A percentile compares a stretch with the other conserved stretches of the same genome.
phyloP scores from a whole-genome alignment of 306 rosid genomes.

The Casuarina equisetifolia region DNA sequence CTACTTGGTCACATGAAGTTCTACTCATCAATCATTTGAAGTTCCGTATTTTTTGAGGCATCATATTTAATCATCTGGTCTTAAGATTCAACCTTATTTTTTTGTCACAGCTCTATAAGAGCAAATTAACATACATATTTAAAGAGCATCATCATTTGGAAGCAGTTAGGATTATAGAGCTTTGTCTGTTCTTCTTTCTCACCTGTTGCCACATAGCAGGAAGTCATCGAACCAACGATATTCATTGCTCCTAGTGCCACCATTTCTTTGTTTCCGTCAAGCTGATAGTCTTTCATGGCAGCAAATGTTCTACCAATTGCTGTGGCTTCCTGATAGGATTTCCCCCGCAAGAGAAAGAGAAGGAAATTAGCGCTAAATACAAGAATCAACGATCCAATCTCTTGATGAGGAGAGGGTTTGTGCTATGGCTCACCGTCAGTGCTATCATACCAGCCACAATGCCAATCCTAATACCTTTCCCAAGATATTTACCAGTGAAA shows the following conservation, averaged over 20 bases:
- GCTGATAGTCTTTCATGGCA: conserved; percentile 86
- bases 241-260: conserved; percentile 94
- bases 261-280: conserved; percentile 98
- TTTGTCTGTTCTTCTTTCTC: conserved; percentile 29
- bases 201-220: conserved; percentile 99
- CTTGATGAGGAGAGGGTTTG: conserved; percentile 22
- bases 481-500: conserved; percentile 65
- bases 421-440: conserved; percentile 63
- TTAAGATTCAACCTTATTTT: background rate
- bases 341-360: background rate
- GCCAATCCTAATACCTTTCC: conserved; percentile 78
- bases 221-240: conserved; percentile 88
- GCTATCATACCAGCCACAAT: conserved; percentile 85
- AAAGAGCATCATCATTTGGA: background rate
- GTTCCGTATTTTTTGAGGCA: background rate
- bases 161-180: background rate
- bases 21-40: background rate
- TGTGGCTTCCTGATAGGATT: conserved; percentile 70
- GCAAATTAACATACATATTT: background rate
- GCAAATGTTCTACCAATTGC: conserved; percentile 99
- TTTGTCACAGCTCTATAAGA: background rate
- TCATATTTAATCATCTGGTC: background rate
- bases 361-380: conserved; percentile 3
- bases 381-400: conserved; percentile 16
- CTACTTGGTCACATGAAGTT: background rate